Conservation (phyloP, 768 basidiomycete genomes). For the Russula compacta region DNA sequence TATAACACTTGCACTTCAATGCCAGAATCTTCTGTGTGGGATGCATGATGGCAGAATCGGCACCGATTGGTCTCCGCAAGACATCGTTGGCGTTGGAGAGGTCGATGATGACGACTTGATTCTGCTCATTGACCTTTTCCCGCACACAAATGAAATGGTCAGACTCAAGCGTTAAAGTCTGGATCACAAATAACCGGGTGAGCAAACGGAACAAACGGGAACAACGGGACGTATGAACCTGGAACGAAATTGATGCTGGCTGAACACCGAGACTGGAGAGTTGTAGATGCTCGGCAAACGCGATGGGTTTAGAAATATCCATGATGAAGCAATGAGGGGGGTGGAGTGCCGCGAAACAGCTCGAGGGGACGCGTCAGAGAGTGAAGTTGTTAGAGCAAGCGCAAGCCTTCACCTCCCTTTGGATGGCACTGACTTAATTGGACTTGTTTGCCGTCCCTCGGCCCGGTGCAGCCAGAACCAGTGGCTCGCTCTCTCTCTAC, state of each 20-base stretch:
- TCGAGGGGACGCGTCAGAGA: conserved; percentile 11
- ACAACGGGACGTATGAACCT: conserved; percentile 43
- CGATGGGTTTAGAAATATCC: conserved; percentile 60
- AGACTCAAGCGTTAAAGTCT: conserved; percentile 93
- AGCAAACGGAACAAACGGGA: not conserved
- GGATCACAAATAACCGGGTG: not conserved
- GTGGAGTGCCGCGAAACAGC: conserved; percentile 6
- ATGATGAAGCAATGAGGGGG: conserved; percentile 17
- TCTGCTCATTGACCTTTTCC: conserved; percentile 89
- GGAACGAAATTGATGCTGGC: conserved; percentile 94
- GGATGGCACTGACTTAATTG: conserved; percentile 6
- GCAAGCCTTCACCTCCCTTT: not conserved
- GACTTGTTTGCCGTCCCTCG: conserved; percentile 13
- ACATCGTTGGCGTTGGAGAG: conserved; percentile 97
- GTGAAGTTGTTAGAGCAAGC: not conserved
- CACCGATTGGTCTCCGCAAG: conserved; percentile 87
- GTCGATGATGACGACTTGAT: conserved; percentile 99
- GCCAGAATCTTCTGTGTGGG: conserved; percentile 94
- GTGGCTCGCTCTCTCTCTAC: too few species aligned
- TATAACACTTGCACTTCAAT: conserved; percentile 60
- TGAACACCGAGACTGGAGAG: conserved; percentile 94
- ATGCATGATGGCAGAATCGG: conserved; percentile 99
- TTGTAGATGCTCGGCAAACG: conserved; percentile 87
- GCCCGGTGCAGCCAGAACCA: not conserved
- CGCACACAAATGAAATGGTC: conserved; percentile 98